Conservation (phyloP, 2,329 filamentous ascomycete species). For the Paracoccidioides brasiliensis region DNA sequence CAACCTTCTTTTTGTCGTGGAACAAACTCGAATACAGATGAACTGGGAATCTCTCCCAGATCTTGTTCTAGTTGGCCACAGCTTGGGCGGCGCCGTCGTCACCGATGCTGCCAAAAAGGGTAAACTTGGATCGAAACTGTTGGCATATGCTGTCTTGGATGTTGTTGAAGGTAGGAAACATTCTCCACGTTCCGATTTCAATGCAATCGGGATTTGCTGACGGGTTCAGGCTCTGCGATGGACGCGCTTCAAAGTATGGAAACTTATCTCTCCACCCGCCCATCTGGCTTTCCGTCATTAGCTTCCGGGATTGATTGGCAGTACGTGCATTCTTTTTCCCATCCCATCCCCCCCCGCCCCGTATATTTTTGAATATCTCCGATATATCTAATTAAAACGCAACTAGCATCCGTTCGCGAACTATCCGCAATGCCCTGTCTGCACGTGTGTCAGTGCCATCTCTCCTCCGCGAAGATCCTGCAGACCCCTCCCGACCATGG, state of each 20-base stretch:
- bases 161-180: slow-evolving; percentile 59
- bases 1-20: slow-evolving; percentile 60
- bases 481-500: slow-evolving; percentile 44
- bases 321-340: slow-evolving; percentile 21
- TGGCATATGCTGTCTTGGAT: slow-evolving; percentile 84
- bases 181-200: background rate
- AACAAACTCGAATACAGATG: slow-evolving; percentile 54
- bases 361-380: background rate
- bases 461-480: slow-evolving; percentile 44
- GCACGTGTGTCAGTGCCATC: slow-evolving; percentile 79
- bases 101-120: slow-evolving; percentile 64
- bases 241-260: slow-evolving; percentile 93
- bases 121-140: slow-evolving; percentile 51
- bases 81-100: slow-evolving; percentile 80
- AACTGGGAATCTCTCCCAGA: slow-evolving; percentile 61
- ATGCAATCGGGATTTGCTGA: background rate
- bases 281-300: slow-evolving; percentile 62
- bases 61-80: slow-evolving; percentile 77
- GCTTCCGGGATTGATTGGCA: slow-evolving; percentile 88
- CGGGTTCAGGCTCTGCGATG: slow-evolving; percentile 58
- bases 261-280: slow-evolving; percentile 71
- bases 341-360: no score
- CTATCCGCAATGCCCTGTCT: slow-evolving; percentile 69
- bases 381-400: background rate
- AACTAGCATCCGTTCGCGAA: slow-evolving; percentile 58